Evolutionary conservation across 2,329 filamentous ascomycete genomes (phyloP), one percentile per base, ranked within the genome.

Genomic region (Aspergillus puulaauensis): DNA sequence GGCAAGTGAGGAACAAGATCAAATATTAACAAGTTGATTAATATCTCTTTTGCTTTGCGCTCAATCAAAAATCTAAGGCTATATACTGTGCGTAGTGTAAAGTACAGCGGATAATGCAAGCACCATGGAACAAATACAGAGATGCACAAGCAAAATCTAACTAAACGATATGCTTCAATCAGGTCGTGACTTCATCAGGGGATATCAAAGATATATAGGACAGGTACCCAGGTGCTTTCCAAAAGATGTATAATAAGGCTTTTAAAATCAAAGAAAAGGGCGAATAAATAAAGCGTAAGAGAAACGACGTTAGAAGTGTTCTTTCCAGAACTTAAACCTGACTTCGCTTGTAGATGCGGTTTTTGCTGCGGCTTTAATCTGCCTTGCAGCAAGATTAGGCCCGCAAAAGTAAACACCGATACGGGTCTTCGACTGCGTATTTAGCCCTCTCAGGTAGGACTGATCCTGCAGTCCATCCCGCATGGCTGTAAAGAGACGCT

Each of bases 371-470:
- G 86, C 85, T 75, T 90, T 89, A 73, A 99, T 97, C 68, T 91
- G 86, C 64, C 92, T 85, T 6, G 93, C 93, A 77, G 84, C 80
- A 64, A 82, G 83, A 62, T 90, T 95, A 23, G 93, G 93, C 59
- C 95, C 95, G 74, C 95, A 99, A 76, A 98, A 98, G 79, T 99
- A 99, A 19, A 99, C 93, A 77, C 95, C 95, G 12, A 99, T 90
- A 39, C 93, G 91, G 3, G 91, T 96, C 68, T 86, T 84, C 71
- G 89, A 82, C 67, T 83, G 88, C 58, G 85, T 85, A 75, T 96
- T 90, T 15, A 97, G 76, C 1, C 92, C 93, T 53, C 85, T 85
- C 68, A 98, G 86, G 70, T 98, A 99, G 1, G 87, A 90, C 66
- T 91, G 86, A 72, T 96, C 86, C 52, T 91, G 73, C 61, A 99